Evolutionary conservation across 2,329 filamentous ascomycete genomes (phyloP), one percentile per base, ranked within the genome.

Genomic region (Atkinsonella hypoxylon): DNA sequence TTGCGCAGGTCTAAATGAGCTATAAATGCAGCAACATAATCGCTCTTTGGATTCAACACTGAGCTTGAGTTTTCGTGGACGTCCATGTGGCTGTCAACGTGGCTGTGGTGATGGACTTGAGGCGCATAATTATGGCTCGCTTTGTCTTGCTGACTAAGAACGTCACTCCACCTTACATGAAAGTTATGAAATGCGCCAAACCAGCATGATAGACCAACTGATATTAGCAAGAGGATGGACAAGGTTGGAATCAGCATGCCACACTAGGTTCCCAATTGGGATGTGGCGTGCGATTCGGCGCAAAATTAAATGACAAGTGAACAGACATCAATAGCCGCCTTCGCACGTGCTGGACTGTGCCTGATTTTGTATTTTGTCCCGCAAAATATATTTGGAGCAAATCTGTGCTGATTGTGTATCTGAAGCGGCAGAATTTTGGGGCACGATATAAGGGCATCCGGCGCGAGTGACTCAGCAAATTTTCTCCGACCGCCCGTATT

Each of bases 381-480:
- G 30, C 20, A 30, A 17, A 36, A 55, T 56, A 49, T 47, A 49
- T 54, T 58, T 55, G 41, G 30, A 10, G 20, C 39, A 6, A 48
- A 22, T 41, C 54, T 59, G 60, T 66, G 63, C 56, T 54, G 52
- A 34, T 68, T 70, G 67, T 70, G 67, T 69, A 70, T 70, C 67
- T 58, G 56, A 52, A 51, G 55, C 58, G 58, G 57, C 62, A 60
- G 59, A 63, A 58, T 61, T 63, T 61, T 62, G 66, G 66, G 66
- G 65, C 66, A 67, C 58, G 63, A 64, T 65, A 65, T 67, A 66
- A 69, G 64, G 66, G 66, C 66, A 68, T 55, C 57, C 54, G 59
- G 49, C 50, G 50, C 52, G 60, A 58, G 65, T 68, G 60, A 67
- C 59, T 68, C 66, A 67, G 67, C 69, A 70, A 68, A 68, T 64